phyloP scores from a whole-genome alignment of 495 filamentous ascomycete genomes.

The Copromyces sp. region DNA sequence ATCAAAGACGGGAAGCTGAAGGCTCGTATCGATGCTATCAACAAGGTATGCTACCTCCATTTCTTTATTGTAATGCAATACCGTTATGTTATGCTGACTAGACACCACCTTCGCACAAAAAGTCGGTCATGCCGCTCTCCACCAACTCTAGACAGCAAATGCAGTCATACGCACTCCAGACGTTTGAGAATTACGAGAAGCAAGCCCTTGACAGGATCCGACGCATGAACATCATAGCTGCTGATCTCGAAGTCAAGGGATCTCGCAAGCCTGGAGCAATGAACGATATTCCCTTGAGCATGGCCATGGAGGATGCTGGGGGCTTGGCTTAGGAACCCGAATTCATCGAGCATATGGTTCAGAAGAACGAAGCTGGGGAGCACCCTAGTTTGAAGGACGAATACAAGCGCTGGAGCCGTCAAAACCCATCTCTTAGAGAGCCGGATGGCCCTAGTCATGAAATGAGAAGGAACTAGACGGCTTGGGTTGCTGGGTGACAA shows the following conservation, averaged over 20 bases:
- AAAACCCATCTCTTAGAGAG: not conserved
- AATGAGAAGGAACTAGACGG: not conserved
- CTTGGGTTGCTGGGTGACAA: not conserved
- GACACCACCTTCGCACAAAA: not conserved
- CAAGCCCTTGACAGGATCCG: constrained; percentile 65
- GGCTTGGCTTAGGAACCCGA: not conserved
- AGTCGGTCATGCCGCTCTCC: constrained; percentile 61
- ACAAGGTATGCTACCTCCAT: constrained; percentile 40
- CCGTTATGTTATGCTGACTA: constrained; percentile 2
- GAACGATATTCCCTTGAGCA: not conserved
- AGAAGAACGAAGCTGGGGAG: not conserved
- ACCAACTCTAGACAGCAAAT: constrained; percentile 54
- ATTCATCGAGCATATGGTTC: not conserved
- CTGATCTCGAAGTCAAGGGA: constrained; percentile 61
- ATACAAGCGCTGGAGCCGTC: not conserved
- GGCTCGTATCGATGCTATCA: constrained; percentile 75
- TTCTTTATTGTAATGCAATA: not conserved
- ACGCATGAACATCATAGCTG: constrained; percentile 60
- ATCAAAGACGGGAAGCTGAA: constrained; percentile 63
- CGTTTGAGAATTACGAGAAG: constrained; percentile 58
- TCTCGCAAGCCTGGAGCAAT: constrained; percentile 8
- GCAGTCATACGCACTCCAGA: constrained; percentile 54
- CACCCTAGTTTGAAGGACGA: not conserved
- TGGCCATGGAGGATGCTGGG: not conserved
- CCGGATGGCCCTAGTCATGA: not conserved